Evolutionary conservation across 2,329 filamentous ascomycete species (phyloP), one percentile per base, ranked within the genome.

Genomic region (Fusarium coicis): DNA sequence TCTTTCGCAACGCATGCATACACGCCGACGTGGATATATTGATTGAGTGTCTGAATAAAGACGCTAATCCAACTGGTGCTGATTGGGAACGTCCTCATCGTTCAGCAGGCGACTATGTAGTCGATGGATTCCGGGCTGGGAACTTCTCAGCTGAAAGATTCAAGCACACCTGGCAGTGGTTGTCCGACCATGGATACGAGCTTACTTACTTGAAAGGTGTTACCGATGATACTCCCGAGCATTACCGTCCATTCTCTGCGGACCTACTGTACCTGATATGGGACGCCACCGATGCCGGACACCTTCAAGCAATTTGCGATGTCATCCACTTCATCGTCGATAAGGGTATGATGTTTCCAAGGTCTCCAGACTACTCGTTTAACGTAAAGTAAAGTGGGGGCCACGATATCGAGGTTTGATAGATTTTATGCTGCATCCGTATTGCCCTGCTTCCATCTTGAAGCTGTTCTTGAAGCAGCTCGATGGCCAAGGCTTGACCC

Each of bases 361-460:
- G 4, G 4, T 8, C 2, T 47, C 14, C 16, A 15, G 3, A 7
- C 10, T n/a, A 16, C 14, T 30, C 44, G 44, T 10, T 5, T 7
- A 0, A 30, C 3, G 3, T 7, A 30, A 11, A 4, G 3, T 7
- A 30, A 11, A 4, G 4, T 1, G 4, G 44, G 1, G 7, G 3
- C 44, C 19, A n/a, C 5, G 0, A 10, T 2, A 3, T 11, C 11
- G 6, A 16, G 1, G 10, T 30, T 49, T 49, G 46, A 30, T 49
- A 30, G 14, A 5, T n/a, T 32, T 49, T 2, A 32, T 49, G 28
- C 5, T 49, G 28, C 15, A 1, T 12, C 2, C 10, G 12, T 21
- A 18, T 12, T 49, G 46, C 15, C 46, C 46, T 10, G 46, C 46
- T n/a, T 32, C 46, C 46, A 49, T 49, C 7, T 12, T 49, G 15